Conservation (phyloP, 768 basidiomycete species). For the Termitomyces heimii region DNA sequence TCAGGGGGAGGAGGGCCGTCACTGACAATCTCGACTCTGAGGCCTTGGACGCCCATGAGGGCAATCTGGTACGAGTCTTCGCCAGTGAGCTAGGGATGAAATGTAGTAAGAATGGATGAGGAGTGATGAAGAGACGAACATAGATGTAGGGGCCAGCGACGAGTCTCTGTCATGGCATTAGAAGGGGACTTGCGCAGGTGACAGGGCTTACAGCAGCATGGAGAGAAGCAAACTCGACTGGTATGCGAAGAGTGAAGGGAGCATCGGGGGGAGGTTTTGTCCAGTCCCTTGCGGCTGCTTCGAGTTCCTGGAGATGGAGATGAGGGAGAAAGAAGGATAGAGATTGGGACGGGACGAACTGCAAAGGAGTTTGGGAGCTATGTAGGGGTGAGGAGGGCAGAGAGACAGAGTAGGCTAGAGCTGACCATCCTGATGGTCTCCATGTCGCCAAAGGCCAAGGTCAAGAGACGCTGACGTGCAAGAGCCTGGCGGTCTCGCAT, state of each 20-base stretch:
- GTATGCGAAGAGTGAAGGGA: conserved; percentile 69
- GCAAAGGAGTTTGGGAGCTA: conserved; percentile 66
- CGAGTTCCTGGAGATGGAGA: conserved; percentile 56
- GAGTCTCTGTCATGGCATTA: conserved; percentile 43
- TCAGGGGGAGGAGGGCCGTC: conserved; percentile 83
- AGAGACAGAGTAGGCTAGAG: conserved; percentile 3
- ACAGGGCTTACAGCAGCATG: conserved; percentile 65
- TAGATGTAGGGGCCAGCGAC: conserved; percentile 83
- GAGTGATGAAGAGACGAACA: conserved; percentile 35
- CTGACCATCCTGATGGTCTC: conserved; percentile 75
- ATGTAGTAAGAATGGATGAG: neutral
- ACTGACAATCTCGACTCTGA: conserved; percentile 81
- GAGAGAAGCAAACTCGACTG: conserved; percentile 82
- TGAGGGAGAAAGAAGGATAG: neutral
- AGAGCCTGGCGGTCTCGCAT: conserved; percentile 62
- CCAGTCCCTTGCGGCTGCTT: conserved; percentile 78
- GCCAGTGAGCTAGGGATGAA: conserved; percentile 53
- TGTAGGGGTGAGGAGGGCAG: neutral
- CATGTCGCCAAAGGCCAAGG: conserved; percentile 79
- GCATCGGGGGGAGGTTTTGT: conserved; percentile 81
- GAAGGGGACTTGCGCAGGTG: neutral
- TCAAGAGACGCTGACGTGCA: conserved; percentile 69
- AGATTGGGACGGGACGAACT: conserved; percentile 35
- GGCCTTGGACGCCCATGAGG: conserved; percentile 74
- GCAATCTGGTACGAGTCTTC: conserved; percentile 90